These are phyloP conservation scores for Parafenestella ontariensis DNA, from an alignment of 2,329 filamentous ascomycete species.

Conservation along the genomic window DNA sequence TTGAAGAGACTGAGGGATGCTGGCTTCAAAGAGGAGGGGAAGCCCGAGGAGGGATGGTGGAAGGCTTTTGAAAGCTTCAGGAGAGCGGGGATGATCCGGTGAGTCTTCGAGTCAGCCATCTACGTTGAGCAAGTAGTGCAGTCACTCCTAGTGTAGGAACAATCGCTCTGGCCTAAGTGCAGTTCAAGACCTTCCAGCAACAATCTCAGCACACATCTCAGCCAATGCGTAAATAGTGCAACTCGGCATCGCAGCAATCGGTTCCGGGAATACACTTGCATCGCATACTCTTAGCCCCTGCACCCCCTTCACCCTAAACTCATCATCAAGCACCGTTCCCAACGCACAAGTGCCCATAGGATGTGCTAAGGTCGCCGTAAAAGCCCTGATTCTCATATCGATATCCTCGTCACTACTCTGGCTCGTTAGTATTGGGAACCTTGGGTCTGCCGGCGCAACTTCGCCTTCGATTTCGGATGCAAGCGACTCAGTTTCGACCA, in stretches of 20 bases:
- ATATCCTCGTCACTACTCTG: constrained; percentile 35
- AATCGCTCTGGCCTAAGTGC: neutral
- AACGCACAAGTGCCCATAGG: constrained; percentile 27
- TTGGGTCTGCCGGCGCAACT: constrained; percentile 17
- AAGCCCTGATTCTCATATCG: constrained; percentile 22
- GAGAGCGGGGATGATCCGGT: constrained; percentile 46
- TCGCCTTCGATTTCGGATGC: constrained; percentile 15
- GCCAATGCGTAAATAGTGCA: constrained; percentile 28
- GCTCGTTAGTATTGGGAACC: constrained; percentile 9
- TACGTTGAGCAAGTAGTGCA: too few relatives aligned
- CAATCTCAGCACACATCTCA: constrained; percentile 29
- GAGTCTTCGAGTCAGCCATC: too few relatives aligned
- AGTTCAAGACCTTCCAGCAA: constrained; percentile 10
- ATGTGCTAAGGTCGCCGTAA: constrained; percentile 13
- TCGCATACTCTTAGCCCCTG: constrained; percentile 20
- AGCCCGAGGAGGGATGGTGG: constrained; percentile 50
- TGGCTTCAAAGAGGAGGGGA: constrained; percentile 48
- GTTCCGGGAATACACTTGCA: constrained; percentile 27
- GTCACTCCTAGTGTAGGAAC: too few relatives aligned
- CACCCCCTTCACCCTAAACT: constrained; percentile 19
- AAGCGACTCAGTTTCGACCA: constrained; percentile 18
- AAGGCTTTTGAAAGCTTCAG: constrained; percentile 51
- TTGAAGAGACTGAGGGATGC: constrained; percentile 44
- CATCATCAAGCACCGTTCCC: constrained; percentile 24
- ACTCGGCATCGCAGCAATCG: constrained; percentile 29